Percentiles rank a stretch among this genome's conserved stretches.
phyloP scores from a whole-genome alignment of 306 rosid species.

The Spatholobus suberectus region DNA sequence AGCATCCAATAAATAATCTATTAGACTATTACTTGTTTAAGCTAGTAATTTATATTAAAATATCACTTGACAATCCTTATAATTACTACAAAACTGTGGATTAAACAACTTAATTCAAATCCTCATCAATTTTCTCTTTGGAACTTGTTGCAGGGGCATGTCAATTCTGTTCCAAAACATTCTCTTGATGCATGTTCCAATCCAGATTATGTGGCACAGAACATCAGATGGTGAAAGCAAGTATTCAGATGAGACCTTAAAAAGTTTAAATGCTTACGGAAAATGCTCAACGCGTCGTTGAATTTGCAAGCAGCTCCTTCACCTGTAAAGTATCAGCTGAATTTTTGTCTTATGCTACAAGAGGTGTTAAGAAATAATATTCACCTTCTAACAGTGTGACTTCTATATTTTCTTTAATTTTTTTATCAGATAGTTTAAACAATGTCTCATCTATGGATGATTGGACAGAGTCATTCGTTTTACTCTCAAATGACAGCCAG shows the following conservation, averaged over 20 bases:
- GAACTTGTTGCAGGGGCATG: slow-evolving; percentile 67
- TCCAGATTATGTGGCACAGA: slow-evolving; percentile 59
- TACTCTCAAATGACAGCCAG: slow-evolving; percentile 80
- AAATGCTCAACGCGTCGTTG: slow-evolving; percentile 60
- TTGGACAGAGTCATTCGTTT: slow-evolving; percentile 73
- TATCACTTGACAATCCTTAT: background rate
- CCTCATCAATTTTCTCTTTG: slow-evolving; percentile 29
- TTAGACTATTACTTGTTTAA: background rate
- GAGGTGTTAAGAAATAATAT: slow-evolving; percentile 69
- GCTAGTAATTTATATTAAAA: background rate
- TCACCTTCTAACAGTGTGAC: slow-evolving; percentile 66
- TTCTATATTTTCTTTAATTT: slow-evolving; percentile 1
- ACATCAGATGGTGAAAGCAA: slow-evolving; percentile 45
- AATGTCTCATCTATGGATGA: slow-evolving; percentile 34
- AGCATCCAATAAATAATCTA: background rate
- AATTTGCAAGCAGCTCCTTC: slow-evolving; percentile 55
- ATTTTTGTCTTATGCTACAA: slow-evolving; percentile 68
- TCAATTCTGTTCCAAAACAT: slow-evolving; percentile 65
- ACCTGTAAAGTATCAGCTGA: slow-evolving; percentile 72
- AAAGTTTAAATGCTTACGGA: slow-evolving; percentile 75
- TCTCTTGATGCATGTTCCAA: slow-evolving; percentile 66
- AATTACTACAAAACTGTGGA: background rate
- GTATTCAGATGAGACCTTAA: slow-evolving; percentile 49
- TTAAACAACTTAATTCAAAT: slow-evolving; percentile 28
- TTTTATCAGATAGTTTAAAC: slow-evolving; percentile 22